phyloP scores from a whole-genome alignment of 73 alveolate species.

The Paramecium pentaurelia region DNA sequence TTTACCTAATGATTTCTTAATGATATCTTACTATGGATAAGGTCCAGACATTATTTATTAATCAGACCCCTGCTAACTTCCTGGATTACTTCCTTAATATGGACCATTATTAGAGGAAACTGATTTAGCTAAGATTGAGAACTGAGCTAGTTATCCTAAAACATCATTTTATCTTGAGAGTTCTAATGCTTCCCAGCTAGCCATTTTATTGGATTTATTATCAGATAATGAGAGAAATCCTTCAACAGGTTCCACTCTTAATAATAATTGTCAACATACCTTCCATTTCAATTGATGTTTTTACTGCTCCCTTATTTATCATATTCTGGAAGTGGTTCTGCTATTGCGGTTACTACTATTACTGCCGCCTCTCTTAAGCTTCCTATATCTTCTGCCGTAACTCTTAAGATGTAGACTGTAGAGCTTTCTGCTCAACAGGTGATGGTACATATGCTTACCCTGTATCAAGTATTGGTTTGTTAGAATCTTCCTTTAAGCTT shows the following conservation, averaged over 20 bases:
- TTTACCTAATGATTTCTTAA: neutral
- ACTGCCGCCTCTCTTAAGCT: neutral
- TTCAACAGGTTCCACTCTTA: constrained; percentile 53
- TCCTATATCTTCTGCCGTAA: neutral
- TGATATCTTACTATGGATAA: neutral
- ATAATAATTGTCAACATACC: neutral
- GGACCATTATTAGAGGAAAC: neutral
- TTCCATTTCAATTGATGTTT: constrained; percentile 36
- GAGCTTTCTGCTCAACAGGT: neutral
- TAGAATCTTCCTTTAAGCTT: neutral
- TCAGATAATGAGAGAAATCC: constrained; percentile 33
- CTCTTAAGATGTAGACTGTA: neutral
- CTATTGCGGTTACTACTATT: neutral
- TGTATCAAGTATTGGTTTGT: neutral
- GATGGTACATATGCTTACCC: neutral
- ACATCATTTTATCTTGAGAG: constrained; percentile 13
- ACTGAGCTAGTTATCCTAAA: neutral
- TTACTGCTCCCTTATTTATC: constrained; percentile 26
- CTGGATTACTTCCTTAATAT: neutral
- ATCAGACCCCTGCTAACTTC: neutral
- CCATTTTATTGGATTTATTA: constrained; percentile 8
- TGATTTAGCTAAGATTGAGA: constrained; percentile 1
- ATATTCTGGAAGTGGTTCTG: neutral
- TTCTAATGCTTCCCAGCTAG: constrained; percentile 37
- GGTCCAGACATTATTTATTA: neutral